Evolutionary conservation across 208 protist species (phyloP).

Genomic region (Leishmania braziliensis): DNA sequence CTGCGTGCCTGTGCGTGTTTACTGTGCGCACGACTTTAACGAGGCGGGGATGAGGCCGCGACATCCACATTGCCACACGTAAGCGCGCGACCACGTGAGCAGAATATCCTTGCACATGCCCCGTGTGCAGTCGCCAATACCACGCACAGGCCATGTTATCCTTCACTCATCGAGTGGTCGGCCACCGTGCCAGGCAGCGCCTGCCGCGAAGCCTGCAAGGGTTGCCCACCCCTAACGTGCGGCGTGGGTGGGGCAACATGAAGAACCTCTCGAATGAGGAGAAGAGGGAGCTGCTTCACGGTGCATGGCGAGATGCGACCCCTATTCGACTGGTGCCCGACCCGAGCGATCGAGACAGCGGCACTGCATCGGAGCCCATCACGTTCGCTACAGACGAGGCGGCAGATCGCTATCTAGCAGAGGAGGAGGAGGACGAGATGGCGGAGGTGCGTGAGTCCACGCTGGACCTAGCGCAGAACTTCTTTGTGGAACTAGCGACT

Average conservation of each 20-base stretch:
- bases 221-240: conserved; percentile 37
- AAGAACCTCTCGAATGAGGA: conserved; percentile 35
- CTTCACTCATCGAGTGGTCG: conserved; percentile 12
- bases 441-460: conserved; percentile 47
- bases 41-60: not conserved
- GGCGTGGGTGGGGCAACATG: conserved; percentile 44
- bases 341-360: conserved; percentile 43
- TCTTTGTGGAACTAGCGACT: conserved; percentile 65
- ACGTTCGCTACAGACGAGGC: conserved; percentile 68
- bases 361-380: conserved; percentile 36
- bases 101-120: not conserved
- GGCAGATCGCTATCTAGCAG: conserved; percentile 48
- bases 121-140: not conserved
- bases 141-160: conserved; percentile 5
- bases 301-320: conserved; percentile 47
- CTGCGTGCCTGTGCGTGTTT: not conserved
- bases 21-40: not conserved
- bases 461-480: conserved; percentile 53
- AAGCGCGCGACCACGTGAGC: not conserved
- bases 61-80: not conserved
- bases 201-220: conserved; percentile 23
- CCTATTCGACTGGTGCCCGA: conserved; percentile 52
- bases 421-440: conserved; percentile 46
- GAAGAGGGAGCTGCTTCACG: conserved; percentile 50
- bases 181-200: conserved; percentile 14